Base-by-base conservation (phyloP, 345 rosid species). In the Raphanus raphanistrum region DNA sequence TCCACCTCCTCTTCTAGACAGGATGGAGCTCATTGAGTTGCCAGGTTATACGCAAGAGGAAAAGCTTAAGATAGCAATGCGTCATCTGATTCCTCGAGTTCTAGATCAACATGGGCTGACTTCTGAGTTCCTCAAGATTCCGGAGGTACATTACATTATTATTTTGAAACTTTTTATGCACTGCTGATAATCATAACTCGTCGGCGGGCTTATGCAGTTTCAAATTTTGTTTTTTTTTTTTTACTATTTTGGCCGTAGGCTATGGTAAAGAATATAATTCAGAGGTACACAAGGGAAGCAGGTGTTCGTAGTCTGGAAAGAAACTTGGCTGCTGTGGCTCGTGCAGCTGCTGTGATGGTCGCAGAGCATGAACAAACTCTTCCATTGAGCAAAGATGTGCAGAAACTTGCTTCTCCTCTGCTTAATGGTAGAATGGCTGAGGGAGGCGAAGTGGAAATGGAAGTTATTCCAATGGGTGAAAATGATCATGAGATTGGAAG, bases 41-140 rank as follows among this genome's bases (percentile, higher is more conserved):
- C 98, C 99, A 77, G 99, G 98, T 55, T 95, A 95, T 84, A 92
- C 97, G 11, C 91, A 88, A 72, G 99, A 92, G 81, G 99, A 95
- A 84, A 95, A 95, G 84, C 96, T 92, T 63, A 87, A 76, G 81
- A 95, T 92, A 84, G 98, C 99, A 48, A 89, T 91, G 90, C 89
- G 82, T 33, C 92, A 92, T 90, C 83, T 95, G 80, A 89, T 95
- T 84, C 99, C 99, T 77, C 85, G 98, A 80, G 99, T 95, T 72
- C 84, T 95, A 77, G 97, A 90, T 79, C 97, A 92, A 83, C 98
- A 95, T 82, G 99, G 99, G 29, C 79, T 95, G 86, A 84, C 83
- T 68, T 82, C 91, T 12, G 96, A 88, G 58, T 90, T 87, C 86
- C 97, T 95, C 86, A 90, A 88, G 86, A 91, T 95, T 68, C 97